Evolutionary conservation across 192 early-diverging fungal genomes (phyloP), one percentile per base, ranked within the genome.

Genomic region (Fimicolochytrium jonesii): DNA sequence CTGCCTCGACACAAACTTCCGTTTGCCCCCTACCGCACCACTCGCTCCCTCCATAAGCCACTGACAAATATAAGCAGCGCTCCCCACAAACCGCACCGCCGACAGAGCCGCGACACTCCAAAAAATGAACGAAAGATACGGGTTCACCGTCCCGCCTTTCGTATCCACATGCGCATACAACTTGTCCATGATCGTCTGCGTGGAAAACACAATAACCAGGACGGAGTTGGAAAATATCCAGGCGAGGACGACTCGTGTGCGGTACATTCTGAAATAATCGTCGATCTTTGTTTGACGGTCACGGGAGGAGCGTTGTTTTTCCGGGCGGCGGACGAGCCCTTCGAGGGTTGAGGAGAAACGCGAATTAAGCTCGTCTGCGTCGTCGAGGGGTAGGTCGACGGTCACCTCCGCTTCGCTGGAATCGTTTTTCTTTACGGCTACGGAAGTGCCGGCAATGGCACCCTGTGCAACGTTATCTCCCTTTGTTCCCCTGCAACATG

Each of bases 91-190:
- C 31, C 91, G 79, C 37, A 93, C 69, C 0, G 75, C 80, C 26
- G 88, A 76, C 44, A 93, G 67, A 0, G 63, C 82, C 7, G 87
- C 83, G n/a, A 94, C 89, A n/a, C 78, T 80, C 90, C 90, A 94
- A 64, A 94, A 88, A 54, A 94, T 84, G 69, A 92, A 85, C 18
- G 81, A 82, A 46, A 92, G 70, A 47, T 90, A 91, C 30, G 84
- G 80, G 69, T 91, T 89, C 60, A 85, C 79, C 39, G 53, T 18
- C 4, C 57, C 47, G 23, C 42, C 11, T 13, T 49, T 57, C 25
- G 31, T 43, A 20, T 51, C 59, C 7, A 50, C 31, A 6, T 58
- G 48, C 10, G 34, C 34, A 28, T 41, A 26, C 15, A 65, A 11
- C 46, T 35, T 58, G 28, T 56, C n/a, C 29, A 31, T 29, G 44